phyloP scores from a whole-genome alignment of 2,329 filamentous ascomycete genomes.

The Sarocladium kiliense region DNA sequence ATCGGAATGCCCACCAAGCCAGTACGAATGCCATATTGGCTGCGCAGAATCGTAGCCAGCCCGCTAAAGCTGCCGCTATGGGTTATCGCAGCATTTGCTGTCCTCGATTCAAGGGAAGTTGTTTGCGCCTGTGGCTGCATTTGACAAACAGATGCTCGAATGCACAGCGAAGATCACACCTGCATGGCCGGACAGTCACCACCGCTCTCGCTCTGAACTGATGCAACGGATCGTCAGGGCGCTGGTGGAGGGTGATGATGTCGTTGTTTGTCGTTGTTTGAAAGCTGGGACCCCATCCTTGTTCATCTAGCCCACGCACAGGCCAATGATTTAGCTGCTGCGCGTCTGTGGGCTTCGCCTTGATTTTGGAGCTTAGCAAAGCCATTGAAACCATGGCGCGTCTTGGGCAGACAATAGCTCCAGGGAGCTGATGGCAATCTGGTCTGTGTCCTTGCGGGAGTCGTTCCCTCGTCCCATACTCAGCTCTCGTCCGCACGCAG shows the following conservation, averaged over 20 bases:
- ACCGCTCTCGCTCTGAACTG: background rate
- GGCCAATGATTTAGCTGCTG: background rate
- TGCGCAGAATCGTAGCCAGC: background rate
- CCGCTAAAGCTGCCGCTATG: background rate
- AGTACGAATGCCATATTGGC: conserved; percentile 6
- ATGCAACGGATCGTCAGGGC: background rate
- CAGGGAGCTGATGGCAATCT: background rate
- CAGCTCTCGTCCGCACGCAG: no score
- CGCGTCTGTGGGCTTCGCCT: background rate
- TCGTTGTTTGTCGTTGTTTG: background rate
- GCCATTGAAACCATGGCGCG: conserved; percentile 3
- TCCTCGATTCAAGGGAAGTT: background rate
- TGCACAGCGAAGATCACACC: conserved; percentile 6
- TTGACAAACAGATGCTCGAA: background rate
- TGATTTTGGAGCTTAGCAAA: background rate
- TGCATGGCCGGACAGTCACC: conserved; percentile 1
- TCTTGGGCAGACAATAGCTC: background rate
- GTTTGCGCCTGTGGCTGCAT: background rate
- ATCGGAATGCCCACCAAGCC: conserved; percentile 8
- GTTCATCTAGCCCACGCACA: background rate
- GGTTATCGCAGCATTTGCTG: background rate
- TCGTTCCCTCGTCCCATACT: background rate
- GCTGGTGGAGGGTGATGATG: background rate
- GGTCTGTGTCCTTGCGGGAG: background rate
- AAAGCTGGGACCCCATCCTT: background rate